Conservation (phyloP, 2,329 filamentous ascomycete genomes). For the Epichloe coenophiala region DNA sequence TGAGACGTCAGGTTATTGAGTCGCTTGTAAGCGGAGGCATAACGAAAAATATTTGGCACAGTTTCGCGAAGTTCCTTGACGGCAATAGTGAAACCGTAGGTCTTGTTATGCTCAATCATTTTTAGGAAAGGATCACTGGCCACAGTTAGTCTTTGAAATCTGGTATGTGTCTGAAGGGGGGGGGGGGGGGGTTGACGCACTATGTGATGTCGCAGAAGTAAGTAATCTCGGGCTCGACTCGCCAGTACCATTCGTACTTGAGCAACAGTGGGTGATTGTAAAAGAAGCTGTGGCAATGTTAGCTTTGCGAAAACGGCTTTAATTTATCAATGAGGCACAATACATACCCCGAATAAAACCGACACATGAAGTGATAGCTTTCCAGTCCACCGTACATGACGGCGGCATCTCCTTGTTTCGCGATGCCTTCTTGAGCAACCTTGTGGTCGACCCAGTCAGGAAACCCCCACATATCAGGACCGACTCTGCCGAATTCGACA, state of each 20-base stretch:
- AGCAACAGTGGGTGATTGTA: conserved; percentile 90
- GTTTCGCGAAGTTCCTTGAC: conserved; percentile 97
- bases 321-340: neutral
- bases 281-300: conserved; percentile 52
- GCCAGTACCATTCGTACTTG: conserved; percentile 99
- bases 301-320: conserved; percentile 6
- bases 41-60: conserved; percentile 96
- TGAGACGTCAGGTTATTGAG: conserved; percentile 80
- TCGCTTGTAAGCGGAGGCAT: conserved; percentile 95
- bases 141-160: neutral
- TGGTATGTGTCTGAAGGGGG: no score
- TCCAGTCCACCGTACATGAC: conserved; percentile 99
- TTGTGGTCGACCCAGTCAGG: conserved; percentile 93
- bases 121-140: conserved; percentile 70
- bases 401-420: conserved; percentile 88
- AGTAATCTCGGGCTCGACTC: conserved; percentile 96
- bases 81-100: conserved; percentile 96
- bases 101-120: conserved; percentile 93
- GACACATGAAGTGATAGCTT: conserved; percentile 98
- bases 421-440: conserved; percentile 88
- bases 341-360: conserved; percentile 90
- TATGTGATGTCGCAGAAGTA: conserved; percentile 99
- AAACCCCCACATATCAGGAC: conserved; percentile 85
- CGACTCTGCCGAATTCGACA: conserved; percentile 91
- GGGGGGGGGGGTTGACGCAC: conserved; percentile 31